Percentiles rank a stretch among this genome's conserved stretches.
phyloP scores from a whole-genome alignment of 345 rosid species.

The Ceriops tagal region DNA sequence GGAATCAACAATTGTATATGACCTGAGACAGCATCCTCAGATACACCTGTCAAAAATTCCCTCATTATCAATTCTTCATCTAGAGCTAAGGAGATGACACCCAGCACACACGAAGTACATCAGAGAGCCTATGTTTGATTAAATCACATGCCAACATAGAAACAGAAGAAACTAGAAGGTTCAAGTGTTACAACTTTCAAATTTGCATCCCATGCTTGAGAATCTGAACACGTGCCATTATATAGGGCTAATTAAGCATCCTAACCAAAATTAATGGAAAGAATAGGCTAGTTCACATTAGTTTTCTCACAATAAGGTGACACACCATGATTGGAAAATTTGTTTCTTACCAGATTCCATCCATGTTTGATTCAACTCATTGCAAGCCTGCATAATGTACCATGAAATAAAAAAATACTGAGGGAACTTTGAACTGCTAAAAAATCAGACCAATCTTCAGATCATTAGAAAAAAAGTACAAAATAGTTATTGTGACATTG shows the following conservation, averaged over 20 bases:
- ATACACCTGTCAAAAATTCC: conserved; percentile 60
- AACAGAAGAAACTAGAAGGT: too few relatives aligned
- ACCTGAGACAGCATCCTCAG: conserved; percentile 98
- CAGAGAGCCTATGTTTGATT: background rate
- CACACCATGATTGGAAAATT: background rate
- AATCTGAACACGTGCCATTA: too few relatives aligned
- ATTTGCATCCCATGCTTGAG: too few relatives aligned
- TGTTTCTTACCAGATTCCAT: conserved; percentile 82
- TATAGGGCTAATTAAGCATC: too few relatives aligned
- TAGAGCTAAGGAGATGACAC: background rate
- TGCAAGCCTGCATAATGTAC: conserved; percentile 69
- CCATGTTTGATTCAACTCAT: conserved; percentile 90
- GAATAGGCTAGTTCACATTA: background rate
- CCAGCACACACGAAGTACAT: background rate
- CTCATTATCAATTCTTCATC: background rate
- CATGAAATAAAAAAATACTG: background rate
- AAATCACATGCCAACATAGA: too few relatives aligned
- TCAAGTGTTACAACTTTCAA: too few relatives aligned
- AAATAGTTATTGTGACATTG: background rate
- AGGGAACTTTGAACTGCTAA: background rate
- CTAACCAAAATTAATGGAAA: background rate
- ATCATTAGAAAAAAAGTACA: background rate
- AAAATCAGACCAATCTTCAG: background rate
- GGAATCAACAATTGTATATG: conserved; percentile 93
- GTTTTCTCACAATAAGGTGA: background rate